Percentiles rank a stretch among this genome's conserved stretches.
Conservation (phyloP, 1,284 basidiomycete genomes). For the Fistulinella cinereoalba region DNA sequence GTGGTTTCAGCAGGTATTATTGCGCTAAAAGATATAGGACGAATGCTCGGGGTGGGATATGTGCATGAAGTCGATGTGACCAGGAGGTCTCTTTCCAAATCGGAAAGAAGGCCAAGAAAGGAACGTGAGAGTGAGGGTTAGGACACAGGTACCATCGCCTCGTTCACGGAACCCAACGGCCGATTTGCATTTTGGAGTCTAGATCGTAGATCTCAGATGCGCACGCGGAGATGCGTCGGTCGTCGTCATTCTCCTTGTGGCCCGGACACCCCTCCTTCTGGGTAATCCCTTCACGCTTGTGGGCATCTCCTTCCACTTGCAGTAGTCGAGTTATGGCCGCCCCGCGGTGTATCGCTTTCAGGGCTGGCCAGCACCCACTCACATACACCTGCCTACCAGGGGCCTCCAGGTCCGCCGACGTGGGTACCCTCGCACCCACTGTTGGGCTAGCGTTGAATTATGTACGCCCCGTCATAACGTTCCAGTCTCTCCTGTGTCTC, state of each 20-base stretch:
- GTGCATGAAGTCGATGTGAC: not conserved
- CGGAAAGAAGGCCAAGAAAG: not conserved
- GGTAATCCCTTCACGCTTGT: conserved; percentile 1
- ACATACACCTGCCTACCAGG: not conserved
- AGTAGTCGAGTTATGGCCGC: conserved; percentile 1
- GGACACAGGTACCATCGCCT: conserved; percentile 4
- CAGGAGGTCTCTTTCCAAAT: conserved; percentile 7
- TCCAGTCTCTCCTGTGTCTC: not conserved
- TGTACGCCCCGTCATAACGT: no score
- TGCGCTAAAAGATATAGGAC: not conserved
- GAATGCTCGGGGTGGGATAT: not conserved
- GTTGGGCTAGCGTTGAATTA: no score
- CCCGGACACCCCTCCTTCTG: conserved; percentile 9
- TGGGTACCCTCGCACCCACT: no score
- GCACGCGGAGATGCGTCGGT: conserved; percentile 24
- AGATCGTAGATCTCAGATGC: conserved; percentile 31
- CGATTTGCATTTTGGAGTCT: conserved; percentile 22
- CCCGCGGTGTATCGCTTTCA: not conserved
- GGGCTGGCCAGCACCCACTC: not conserved
- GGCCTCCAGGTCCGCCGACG: not conserved
- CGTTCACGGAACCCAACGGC: conserved; percentile 11
- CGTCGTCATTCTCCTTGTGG: conserved; percentile 7
- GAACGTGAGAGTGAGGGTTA: not conserved
- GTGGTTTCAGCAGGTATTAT: not conserved
- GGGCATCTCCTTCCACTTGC: not conserved